These are phyloP conservation scores for Aureobasidium leucospermi DNA, from an alignment of 2,329 filamentous ascomycete species.

Conservation along the genomic window DNA sequence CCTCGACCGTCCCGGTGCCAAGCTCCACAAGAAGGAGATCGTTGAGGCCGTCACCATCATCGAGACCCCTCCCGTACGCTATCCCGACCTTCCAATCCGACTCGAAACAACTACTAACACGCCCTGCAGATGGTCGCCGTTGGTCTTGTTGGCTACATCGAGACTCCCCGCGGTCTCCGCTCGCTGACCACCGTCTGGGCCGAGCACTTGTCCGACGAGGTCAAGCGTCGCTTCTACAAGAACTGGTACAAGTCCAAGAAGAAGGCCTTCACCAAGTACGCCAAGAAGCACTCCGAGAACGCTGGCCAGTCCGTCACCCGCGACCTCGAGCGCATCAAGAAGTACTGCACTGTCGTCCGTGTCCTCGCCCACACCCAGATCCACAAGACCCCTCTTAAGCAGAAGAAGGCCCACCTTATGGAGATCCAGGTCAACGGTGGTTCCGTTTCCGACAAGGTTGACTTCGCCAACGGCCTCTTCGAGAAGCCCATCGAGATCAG, in stretches of 20 bases:
- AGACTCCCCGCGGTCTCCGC: conserved; percentile 98
- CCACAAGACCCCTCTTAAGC: conserved; percentile 98
- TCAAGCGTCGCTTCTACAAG: conserved; percentile 99
- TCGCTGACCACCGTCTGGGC: conserved; percentile 99
- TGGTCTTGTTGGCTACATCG: conserved; percentile 99
- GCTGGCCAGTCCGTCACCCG: conserved; percentile 84
- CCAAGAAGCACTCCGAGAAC: conserved; percentile 98
- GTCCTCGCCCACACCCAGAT: conserved; percentile 99
- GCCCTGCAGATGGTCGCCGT: conserved; percentile 87
- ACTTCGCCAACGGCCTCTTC: conserved; percentile 90
- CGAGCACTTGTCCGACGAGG: conserved; percentile 96
- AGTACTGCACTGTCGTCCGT: conserved; percentile 99
- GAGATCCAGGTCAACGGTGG: conserved; percentile 99
- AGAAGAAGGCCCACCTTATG: conserved; percentile 99
- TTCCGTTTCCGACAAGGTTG: conserved; percentile 91
- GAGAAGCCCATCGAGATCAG: conserved; percentile 96
- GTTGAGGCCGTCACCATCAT: conserved; percentile 82
- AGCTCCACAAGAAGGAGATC: conserved; percentile 99
- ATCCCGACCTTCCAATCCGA: not conserved
- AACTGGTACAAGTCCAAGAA: conserved; percentile 99
- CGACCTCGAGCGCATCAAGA: conserved; percentile 99
- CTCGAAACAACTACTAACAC: not conserved
- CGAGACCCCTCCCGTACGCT: conserved; percentile 79
- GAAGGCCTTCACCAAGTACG: conserved; percentile 99
- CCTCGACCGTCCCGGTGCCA: conserved; percentile 96